These are phyloP conservation scores for Penicillium nucicola DNA, from an alignment of 495 filamentous ascomycete genomes.

Conservation along the genomic window DNA sequence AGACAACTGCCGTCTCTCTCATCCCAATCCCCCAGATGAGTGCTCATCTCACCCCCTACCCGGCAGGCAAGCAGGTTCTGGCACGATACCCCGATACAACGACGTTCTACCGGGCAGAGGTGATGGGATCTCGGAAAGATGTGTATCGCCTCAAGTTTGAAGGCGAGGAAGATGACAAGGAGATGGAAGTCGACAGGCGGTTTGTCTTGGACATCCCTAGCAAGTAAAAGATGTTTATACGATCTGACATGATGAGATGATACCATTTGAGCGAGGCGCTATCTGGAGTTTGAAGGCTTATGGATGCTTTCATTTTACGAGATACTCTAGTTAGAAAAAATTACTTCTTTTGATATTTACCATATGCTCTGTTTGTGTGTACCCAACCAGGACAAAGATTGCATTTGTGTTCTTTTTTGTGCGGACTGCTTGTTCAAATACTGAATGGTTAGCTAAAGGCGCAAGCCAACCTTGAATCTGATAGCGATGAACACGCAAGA, in stretches of 20 bases:
- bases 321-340: constrained; percentile 1
- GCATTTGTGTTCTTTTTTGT: no score
- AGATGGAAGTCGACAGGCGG: constrained; percentile 74
- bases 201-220: constrained; percentile 75
- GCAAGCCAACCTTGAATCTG: no score
- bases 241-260: constrained; percentile 26
- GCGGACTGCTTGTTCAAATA: no score
- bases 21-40: constrained; percentile 73
- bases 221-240: constrained; percentile 30
- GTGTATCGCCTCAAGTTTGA: constrained; percentile 73
- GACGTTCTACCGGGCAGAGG: constrained; percentile 95
- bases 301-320: constrained; percentile 7
- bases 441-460: no score
- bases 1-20: constrained; percentile 73
- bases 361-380: no score
- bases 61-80: constrained; percentile 75
- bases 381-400: no score
- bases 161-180: constrained; percentile 79
- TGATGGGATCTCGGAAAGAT: constrained; percentile 68
- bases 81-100: constrained; percentile 89
- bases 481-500: no score
- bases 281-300: constrained; percentile 21
- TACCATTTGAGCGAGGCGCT: constrained; percentile 32
- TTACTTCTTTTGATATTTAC: background rate
- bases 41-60: constrained; percentile 62